Evolutionary conservation across 2,329 filamentous ascomycete genomes (phyloP).

Genomic region (Plenodomus lindquistii): DNA sequence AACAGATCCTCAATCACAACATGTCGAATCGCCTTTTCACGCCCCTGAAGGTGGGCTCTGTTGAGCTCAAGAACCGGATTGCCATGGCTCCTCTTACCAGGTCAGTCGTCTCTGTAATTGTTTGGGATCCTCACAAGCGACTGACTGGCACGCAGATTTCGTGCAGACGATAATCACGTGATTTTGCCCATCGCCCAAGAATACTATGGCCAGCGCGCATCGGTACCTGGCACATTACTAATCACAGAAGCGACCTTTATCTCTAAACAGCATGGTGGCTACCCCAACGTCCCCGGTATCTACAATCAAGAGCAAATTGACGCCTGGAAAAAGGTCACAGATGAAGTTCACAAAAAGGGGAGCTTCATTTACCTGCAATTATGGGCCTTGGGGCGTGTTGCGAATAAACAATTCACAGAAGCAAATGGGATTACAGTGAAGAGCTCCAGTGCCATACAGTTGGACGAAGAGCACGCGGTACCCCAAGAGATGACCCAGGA

Average conservation of each 20-base stretch:
- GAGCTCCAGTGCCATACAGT: slow-evolving; percentile 37
- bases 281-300: slow-evolving; percentile 61
- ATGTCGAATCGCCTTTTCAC: slow-evolving; percentile 40
- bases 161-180: slow-evolving; percentile 53
- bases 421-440: slow-evolving; percentile 41
- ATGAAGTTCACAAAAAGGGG: slow-evolving; percentile 66
- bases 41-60: slow-evolving; percentile 40
- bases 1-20: not conserved
- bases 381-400: slow-evolving; percentile 63
- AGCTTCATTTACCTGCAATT: slow-evolving; percentile 66
- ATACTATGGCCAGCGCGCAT: slow-evolving; percentile 60
- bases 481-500: slow-evolving; percentile 45
- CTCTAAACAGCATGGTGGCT: slow-evolving; percentile 52
- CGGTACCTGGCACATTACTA: slow-evolving; percentile 59
- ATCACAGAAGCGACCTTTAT: slow-evolving; percentile 63
- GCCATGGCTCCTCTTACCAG: slow-evolving; percentile 45
- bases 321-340: slow-evolving; percentile 64
- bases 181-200: slow-evolving; percentile 49
- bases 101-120: slow-evolving; percentile 8
- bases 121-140: no score
- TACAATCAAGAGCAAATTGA: slow-evolving; percentile 54
- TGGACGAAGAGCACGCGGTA: slow-evolving; percentile 49
- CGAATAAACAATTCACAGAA: slow-evolving; percentile 44
- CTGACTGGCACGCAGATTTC: slow-evolving; percentile 17
- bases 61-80: slow-evolving; percentile 40